A percentile compares a stretch with the other conserved stretches of the same genome.
Conservation (phyloP, 495 filamentous ascomycete genomes). For the Neurospora sp. region DNA sequence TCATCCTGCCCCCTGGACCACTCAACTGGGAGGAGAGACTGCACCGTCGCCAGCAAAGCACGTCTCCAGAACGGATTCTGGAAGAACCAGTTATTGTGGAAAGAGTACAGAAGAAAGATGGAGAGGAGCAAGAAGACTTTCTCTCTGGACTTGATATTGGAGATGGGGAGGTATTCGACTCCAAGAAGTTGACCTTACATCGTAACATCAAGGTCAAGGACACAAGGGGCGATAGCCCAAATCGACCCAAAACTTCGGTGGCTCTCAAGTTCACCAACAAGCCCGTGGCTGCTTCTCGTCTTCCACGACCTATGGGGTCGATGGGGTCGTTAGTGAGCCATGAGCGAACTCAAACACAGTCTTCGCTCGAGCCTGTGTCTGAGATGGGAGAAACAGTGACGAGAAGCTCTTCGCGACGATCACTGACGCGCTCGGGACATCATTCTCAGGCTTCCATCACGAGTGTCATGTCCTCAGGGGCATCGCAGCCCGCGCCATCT, state of each 20-base stretch:
- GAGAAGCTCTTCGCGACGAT: conserved; percentile 32
- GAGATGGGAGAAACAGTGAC: conserved; percentile 72
- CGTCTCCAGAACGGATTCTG: conserved; percentile 30
- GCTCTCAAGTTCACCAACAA: conserved; percentile 88
- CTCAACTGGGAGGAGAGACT: conserved; percentile 70
- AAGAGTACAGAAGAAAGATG: conserved; percentile 13
- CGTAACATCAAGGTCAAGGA: conserved; percentile 85
- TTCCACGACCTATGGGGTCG: conserved; percentile 54
- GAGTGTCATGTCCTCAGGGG: conserved; percentile 14
- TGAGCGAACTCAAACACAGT: conserved; percentile 52
- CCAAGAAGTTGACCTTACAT: conserved; percentile 74
- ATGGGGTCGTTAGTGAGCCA: conserved; percentile 45
- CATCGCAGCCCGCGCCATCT: conserved; percentile 43
- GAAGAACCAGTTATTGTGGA: conserved; percentile 19
- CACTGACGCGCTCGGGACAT: conserved; percentile 58
- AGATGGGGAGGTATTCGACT: conserved; percentile 67
- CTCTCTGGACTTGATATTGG: conserved; percentile 82
- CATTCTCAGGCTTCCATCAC: conserved; percentile 55
- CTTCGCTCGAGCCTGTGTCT: conserved; percentile 85
- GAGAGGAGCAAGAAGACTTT: conserved; percentile 64
- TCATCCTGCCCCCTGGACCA: conserved; percentile 73
- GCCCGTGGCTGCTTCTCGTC: conserved; percentile 30
- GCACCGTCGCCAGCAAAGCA: conserved; percentile 52
- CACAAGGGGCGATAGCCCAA: conserved; percentile 52
- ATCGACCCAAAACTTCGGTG: conserved; percentile 60